Conservation (phyloP, 2,329 filamentous ascomycete species). For the Colletotrichum musicola region DNA sequence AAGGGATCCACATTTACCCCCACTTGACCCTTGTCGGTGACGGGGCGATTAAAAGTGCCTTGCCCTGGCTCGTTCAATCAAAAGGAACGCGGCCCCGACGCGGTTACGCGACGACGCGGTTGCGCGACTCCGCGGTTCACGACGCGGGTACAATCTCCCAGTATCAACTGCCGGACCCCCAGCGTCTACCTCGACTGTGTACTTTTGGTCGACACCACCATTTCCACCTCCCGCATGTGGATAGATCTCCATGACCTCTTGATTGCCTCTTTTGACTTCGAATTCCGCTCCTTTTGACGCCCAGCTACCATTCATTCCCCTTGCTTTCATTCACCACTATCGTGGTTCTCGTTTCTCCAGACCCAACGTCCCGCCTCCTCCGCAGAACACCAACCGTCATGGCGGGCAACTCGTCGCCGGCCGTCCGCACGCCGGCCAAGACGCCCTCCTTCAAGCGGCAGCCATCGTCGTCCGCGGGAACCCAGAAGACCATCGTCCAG, state of each 20-base stretch:
- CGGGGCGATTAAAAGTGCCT: neutral
- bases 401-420: conserved; percentile 41
- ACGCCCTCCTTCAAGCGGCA: conserved; percentile 44
- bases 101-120: neutral
- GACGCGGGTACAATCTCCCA: neutral
- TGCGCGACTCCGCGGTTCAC: neutral
- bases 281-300: neutral
- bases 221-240: neutral
- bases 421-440: conserved; percentile 53
- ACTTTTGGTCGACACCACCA: neutral
- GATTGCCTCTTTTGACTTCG: neutral
- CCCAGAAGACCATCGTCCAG: conserved; percentile 58
- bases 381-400: conserved; percentile 6
- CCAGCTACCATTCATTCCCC: neutral
- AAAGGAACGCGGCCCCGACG: neutral
- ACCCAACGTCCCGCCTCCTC: neutral
- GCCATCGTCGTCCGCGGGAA: conserved; percentile 44
- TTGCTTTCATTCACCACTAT: neutral
- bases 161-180: neutral
- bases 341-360: too few species aligned
- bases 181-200: neutral
- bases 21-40: too few species aligned
- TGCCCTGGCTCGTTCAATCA: neutral
- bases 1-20: too few species aligned
- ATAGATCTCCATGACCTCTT: neutral